Percentiles rank a stretch among this genome's conserved stretches.
These are phyloP conservation scores for Stellera chamaejasme DNA, from an alignment of 345 rosid genomes.

Conservation along the genomic window DNA sequence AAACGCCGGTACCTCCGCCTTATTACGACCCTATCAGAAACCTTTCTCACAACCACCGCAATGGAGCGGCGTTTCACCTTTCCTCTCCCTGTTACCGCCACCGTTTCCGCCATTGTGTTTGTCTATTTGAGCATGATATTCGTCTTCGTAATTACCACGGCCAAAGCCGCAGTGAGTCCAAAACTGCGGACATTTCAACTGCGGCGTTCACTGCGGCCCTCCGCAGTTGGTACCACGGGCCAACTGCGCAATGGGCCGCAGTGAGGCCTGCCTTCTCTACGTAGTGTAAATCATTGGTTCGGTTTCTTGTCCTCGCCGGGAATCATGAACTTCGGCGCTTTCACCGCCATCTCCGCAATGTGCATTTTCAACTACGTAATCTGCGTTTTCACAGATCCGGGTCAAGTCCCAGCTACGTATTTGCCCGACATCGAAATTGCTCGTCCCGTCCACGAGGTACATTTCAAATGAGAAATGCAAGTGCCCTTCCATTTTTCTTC, in stretches of 20 bases:
- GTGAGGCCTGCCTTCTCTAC: too few species aligned
- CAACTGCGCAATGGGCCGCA: too few species aligned
- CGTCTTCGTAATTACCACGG: too few species aligned
- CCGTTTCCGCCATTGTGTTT: slow-evolving; percentile 51
- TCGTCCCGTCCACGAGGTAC: slow-evolving; percentile 66
- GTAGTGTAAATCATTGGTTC: slow-evolving; percentile 87
- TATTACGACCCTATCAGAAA: neutral
- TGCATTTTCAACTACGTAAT: slow-evolving; percentile 47
- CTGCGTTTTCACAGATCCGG: slow-evolving; percentile 74
- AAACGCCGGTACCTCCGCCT: slow-evolving; percentile 59
- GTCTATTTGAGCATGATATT: slow-evolving; percentile 66
- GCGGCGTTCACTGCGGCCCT: too few species aligned
- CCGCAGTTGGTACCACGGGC: too few species aligned
- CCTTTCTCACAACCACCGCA: neutral
- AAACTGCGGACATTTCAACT: too few species aligned
- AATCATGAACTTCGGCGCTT: slow-evolving; percentile 55
- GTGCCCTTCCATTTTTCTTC: too few species aligned
- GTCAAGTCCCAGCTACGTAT: slow-evolving; percentile 63
- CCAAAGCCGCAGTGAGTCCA: too few species aligned
- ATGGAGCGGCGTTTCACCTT: slow-evolving; percentile 53
- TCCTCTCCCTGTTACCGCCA: slow-evolving; percentile 63
- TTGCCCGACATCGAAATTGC: slow-evolving; percentile 66
- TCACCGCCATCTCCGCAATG: slow-evolving; percentile 64
- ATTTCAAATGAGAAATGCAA: neutral
- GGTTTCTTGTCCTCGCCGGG: slow-evolving; percentile 80